These are phyloP conservation scores for Ananas comosus DNA, from an alignment of 176 grass and related monocot genomes.

Conservation along the genomic window DNA sequence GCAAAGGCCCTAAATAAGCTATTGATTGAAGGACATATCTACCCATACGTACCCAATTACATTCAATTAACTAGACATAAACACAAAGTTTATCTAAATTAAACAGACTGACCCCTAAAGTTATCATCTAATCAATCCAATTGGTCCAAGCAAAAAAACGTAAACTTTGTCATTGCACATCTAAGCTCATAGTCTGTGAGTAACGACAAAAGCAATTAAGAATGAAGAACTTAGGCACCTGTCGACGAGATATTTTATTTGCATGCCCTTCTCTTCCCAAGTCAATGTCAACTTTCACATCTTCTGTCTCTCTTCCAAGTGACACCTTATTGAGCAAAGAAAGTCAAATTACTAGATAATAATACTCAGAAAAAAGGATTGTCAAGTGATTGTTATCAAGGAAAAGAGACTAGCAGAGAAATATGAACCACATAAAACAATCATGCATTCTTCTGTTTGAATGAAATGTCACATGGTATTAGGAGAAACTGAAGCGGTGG, in stretches of 20 bases:
- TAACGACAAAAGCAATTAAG: slow-evolving; percentile 18
- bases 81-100: no score
- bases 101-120: no score
- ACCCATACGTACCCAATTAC: no score
- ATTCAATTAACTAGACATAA: no score
- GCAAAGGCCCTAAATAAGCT: no score
- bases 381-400: neutral
- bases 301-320: slow-evolving; percentile 92
- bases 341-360: neutral
- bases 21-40: no score
- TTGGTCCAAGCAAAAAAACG: neutral
- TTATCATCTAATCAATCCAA: no score
- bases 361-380: neutral
- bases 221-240: slow-evolving; percentile 33
- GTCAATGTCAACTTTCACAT: slow-evolving; percentile 91
- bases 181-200: slow-evolving; percentile 4
- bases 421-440: no score
- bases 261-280: slow-evolving; percentile 89
- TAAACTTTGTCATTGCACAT: neutral
- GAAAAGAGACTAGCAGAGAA: neutral
- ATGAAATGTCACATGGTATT: no score
- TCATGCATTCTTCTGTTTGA: no score
- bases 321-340: slow-evolving; percentile 46
- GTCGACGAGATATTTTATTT: slow-evolving; percentile 87
- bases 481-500: no score